Percentiles rank a stretch among this genome's conserved stretches.
Conservation (phyloP, 2,329 filamentous ascomycete genomes). For the Trichoderma guizhouense region DNA sequence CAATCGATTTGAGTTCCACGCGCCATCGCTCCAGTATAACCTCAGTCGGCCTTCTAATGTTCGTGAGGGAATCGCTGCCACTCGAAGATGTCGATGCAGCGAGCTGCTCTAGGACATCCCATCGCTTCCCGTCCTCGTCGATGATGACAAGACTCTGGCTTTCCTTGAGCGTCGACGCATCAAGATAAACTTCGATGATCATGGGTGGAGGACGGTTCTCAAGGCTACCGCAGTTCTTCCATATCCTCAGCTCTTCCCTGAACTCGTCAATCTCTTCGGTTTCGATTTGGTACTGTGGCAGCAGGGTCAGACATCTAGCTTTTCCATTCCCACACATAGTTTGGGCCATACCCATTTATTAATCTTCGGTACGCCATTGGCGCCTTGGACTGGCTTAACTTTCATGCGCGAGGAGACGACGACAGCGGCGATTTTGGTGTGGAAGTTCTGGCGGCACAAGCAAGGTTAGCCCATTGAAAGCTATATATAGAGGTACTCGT, state of each 20-base stretch:
- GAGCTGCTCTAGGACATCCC: conserved; percentile 85
- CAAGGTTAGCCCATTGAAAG: background rate
- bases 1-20: conserved; percentile 65
- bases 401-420: conserved; percentile 78
- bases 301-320: background rate
- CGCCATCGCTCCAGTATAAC: conserved; percentile 90
- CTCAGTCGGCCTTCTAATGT: conserved; percentile 56
- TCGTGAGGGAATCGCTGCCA: conserved; percentile 42
- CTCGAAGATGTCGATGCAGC: conserved; percentile 57
- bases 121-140: conserved; percentile 86
- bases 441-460: conserved; percentile 67
- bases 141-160: conserved; percentile 84
- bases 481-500: background rate
- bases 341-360: conserved; percentile 77
- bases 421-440: conserved; percentile 80
- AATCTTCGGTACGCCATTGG: conserved; percentile 52
- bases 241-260: conserved; percentile 72
- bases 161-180: conserved; percentile 72
- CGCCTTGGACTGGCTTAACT: conserved; percentile 50
- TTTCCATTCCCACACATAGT: background rate
- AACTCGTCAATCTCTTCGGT: conserved; percentile 91
- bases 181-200: conserved; percentile 86
- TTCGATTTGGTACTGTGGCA: conserved; percentile 81
- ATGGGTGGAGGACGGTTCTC: conserved; percentile 77
- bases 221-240: conserved; percentile 76